These are phyloP conservation scores for Aspergillus awamori DNA, from an alignment of 2,329 filamentous ascomycete species.

Conservation along the genomic window DNA sequence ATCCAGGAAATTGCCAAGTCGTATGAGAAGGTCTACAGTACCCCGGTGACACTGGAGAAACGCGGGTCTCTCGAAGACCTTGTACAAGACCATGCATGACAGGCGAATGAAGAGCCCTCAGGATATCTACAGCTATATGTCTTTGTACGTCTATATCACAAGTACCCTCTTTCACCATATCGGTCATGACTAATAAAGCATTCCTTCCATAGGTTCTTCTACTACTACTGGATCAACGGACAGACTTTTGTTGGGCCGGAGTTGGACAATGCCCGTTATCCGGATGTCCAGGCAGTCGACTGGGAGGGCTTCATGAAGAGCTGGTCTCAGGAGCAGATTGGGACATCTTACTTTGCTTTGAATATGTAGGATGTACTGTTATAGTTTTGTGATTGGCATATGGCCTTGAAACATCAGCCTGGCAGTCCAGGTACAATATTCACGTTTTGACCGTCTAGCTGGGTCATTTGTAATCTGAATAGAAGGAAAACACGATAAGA, in stretches of 20 bases:
- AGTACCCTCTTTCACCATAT: too few species aligned
- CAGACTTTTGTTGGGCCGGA: conserved; percentile 15
- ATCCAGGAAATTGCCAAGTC: conserved; percentile 29
- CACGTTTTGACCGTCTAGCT: too few species aligned
- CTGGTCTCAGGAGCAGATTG: background rate
- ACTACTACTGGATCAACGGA: conserved; percentile 23
- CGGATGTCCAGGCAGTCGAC: conserved; percentile 11
- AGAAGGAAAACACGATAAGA: too few species aligned
- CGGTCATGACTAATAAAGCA: too few species aligned
- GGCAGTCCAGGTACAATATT: too few species aligned
- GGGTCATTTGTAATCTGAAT: too few species aligned
- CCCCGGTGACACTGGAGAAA: conserved; percentile 24
- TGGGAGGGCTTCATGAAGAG: conserved; percentile 13
- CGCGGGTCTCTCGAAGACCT: conserved; percentile 32
- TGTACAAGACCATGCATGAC: conserved; percentile 32
- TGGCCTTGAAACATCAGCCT: too few species aligned
- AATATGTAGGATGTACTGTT: background rate
- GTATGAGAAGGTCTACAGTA: conserved; percentile 31
- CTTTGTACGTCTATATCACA: conserved; percentile 5
- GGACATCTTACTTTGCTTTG: conserved; percentile 4
- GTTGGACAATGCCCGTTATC: conserved; percentile 14
- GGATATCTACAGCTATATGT: conserved; percentile 22
- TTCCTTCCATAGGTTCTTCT: conserved; percentile 16
- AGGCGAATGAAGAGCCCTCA: conserved; percentile 16
- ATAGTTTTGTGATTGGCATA: too few species aligned